Evolutionary conservation across 2,329 filamentous ascomycete genomes (phyloP).

Genomic region (Alternaria longipes): DNA sequence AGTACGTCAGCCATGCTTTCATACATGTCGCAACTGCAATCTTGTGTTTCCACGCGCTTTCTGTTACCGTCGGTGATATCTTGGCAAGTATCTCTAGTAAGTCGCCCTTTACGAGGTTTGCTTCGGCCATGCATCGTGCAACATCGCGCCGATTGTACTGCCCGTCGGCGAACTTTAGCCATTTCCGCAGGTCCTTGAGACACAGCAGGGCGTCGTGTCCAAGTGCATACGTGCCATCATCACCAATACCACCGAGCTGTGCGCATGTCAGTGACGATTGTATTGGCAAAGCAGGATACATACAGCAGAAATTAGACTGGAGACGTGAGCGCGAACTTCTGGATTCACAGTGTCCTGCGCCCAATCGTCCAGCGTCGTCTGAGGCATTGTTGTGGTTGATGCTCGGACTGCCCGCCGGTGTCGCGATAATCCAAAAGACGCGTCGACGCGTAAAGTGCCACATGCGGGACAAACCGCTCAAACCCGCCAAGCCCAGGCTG

Average conservation of each 20-base stretch:
- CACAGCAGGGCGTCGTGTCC: conserved; percentile 94
- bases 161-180: conserved; percentile 94
- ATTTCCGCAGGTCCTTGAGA: conserved; percentile 91
- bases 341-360: conserved; percentile 72
- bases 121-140: conserved; percentile 88
- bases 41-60: conserved; percentile 79
- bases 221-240: conserved; percentile 84
- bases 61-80: conserved; percentile 74
- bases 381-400: conserved; percentile 48
- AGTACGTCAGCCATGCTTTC: conserved; percentile 15
- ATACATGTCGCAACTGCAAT: conserved; percentile 79
- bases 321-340: conserved; percentile 91
- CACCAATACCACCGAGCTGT: conserved; percentile 85
- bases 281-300: conserved; percentile 43
- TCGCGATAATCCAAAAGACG: conserved; percentile 30
- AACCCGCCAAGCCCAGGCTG: conserved; percentile 34
- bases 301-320: conserved; percentile 92
- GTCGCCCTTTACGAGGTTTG: conserved; percentile 90
- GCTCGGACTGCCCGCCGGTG: conserved; percentile 16
- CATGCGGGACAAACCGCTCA: conserved; percentile 29
- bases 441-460: conserved; percentile 48
- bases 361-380: conserved; percentile 56
- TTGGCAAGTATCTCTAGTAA: conserved; percentile 85
- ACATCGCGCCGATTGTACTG: conserved; percentile 95
- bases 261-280: conserved; percentile 21